A percentile compares a stretch with the other conserved stretches of the same genome.
Conservation (phyloP, 2,329 filamentous ascomycete genomes). For the Sarocladiaceae sp. region DNA sequence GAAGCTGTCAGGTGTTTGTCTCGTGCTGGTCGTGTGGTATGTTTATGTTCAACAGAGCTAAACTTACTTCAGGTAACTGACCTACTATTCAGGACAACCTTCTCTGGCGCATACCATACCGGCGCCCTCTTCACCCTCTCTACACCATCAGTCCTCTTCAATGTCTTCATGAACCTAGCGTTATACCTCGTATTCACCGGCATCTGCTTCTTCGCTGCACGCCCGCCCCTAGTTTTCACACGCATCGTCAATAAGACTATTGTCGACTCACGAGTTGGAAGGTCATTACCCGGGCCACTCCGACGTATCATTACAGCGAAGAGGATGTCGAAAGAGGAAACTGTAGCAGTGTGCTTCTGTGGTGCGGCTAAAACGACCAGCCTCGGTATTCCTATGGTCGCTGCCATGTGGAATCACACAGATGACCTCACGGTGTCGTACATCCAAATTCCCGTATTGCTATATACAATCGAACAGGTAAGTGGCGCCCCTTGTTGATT, state of each 20-base stretch:
- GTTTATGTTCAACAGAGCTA: constrained; percentile 13
- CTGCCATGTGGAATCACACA: constrained; percentile 61
- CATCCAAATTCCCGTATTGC: constrained; percentile 59
- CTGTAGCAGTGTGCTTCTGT: constrained; percentile 69
- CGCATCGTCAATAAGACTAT: constrained; percentile 28
- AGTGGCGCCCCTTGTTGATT: not conserved
- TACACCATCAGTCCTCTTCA: constrained; percentile 47
- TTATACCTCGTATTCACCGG: constrained; percentile 59
- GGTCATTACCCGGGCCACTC: constrained; percentile 22
- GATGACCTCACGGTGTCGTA: constrained; percentile 50
- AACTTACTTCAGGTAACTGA: not conserved
- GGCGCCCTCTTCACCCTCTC: constrained; percentile 55
- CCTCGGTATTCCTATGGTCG: constrained; percentile 63
- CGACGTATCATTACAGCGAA: constrained; percentile 37
- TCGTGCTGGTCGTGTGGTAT: constrained; percentile 46
- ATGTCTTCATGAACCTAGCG: constrained; percentile 63
- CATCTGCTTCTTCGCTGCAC: constrained; percentile 52
- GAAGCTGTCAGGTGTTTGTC: constrained; percentile 43
- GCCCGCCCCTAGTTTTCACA: constrained; percentile 33
- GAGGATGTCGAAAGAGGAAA: constrained; percentile 55
- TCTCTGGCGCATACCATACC: constrained; percentile 57
- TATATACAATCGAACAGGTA: constrained; percentile 57
- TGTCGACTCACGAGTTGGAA: constrained; percentile 23
- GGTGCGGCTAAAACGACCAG: constrained; percentile 70
- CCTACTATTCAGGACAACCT: constrained; percentile 52